Conservation (phyloP, 768 basidiomycete genomes). For the Exidia glandulosa region DNA sequence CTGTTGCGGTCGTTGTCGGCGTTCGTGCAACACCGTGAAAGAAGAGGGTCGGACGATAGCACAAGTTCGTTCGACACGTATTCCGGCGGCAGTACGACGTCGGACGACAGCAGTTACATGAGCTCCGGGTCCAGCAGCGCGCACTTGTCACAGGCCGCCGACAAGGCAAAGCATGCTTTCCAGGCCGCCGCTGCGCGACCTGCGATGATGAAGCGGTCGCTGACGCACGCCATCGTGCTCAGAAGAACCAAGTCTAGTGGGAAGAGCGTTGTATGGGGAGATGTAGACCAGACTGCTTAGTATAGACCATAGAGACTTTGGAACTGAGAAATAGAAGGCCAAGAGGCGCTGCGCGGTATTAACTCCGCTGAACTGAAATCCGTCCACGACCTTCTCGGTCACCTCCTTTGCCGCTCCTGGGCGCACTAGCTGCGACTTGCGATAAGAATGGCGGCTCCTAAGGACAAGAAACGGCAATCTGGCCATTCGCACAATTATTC, state of each 20-base stretch:
- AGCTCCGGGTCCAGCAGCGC: neutral
- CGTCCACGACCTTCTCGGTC: neutral
- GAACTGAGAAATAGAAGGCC: no score
- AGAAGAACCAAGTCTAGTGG: no score
- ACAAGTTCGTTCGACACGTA: neutral
- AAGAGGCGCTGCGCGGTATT: no score
- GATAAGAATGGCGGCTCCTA: neutral
- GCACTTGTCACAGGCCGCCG: neutral
- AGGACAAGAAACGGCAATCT: neutral
- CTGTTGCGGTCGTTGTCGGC: neutral
- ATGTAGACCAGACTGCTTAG: no score
- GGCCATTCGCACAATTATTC: neutral
- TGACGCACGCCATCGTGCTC: no score
- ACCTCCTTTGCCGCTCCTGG: no score
- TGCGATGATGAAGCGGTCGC: no score
- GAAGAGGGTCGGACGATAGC: no score
- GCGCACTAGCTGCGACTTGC: neutral
- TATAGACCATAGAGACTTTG: no score
- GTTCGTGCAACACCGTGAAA: neutral
- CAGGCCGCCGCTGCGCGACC: neutral
- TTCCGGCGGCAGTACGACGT: neutral
- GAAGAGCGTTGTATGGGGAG: no score
- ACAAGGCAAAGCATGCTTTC: neutral
- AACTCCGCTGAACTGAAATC: no score
- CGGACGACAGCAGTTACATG: neutral